phyloP scores from a whole-genome alignment of 2,329 filamentous ascomycete species.

The Aspergillus fijiensis region DNA sequence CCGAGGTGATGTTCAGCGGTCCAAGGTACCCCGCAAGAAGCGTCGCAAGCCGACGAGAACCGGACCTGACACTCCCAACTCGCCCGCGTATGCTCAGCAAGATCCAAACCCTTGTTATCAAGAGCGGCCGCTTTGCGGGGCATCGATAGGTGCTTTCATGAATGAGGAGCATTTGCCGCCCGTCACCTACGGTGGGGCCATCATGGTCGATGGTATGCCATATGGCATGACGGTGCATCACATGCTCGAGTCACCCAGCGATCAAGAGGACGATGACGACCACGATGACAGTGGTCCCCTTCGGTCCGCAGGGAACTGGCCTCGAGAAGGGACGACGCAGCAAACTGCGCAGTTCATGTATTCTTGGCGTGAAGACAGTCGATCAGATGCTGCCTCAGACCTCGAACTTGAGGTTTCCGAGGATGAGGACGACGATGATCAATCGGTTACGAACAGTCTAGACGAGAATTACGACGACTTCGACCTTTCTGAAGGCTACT shows the following conservation, averaged over 20 bases:
- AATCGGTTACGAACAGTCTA: conserved; percentile 37
- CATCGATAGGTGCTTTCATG: conserved; percentile 88
- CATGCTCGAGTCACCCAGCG: conserved; percentile 72
- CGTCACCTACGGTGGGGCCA: conserved; percentile 84
- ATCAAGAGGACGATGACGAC: conserved; percentile 50
- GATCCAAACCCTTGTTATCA: conserved; percentile 72
- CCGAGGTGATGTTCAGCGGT: conserved; percentile 57
- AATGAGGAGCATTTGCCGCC: conserved; percentile 83
- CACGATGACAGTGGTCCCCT: conserved; percentile 36
- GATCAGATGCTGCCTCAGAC: conserved; percentile 32
- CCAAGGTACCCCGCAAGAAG: conserved; percentile 50
- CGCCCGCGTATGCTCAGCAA: conserved; percentile 28
- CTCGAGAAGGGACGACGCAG: conserved; percentile 20
- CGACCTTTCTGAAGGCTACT: conserved; percentile 47
- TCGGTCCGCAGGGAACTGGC: conserved; percentile 49
- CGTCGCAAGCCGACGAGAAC: conserved; percentile 39
- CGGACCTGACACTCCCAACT: conserved; percentile 26
- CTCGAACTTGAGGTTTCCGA: conserved; percentile 56
- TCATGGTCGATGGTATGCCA: conserved; percentile 78
- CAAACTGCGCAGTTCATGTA: conserved; percentile 36
- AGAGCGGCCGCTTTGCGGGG: conserved; percentile 74
- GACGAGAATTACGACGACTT: conserved; percentile 44
- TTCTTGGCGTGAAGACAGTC: conserved; percentile 40
- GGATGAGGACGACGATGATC: conserved; percentile 49
- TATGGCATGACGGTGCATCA: conserved; percentile 97